phyloP scores from a whole-genome alignment of 2,329 filamentous ascomycete species.

The Cryoendolithus antarcticus region DNA sequence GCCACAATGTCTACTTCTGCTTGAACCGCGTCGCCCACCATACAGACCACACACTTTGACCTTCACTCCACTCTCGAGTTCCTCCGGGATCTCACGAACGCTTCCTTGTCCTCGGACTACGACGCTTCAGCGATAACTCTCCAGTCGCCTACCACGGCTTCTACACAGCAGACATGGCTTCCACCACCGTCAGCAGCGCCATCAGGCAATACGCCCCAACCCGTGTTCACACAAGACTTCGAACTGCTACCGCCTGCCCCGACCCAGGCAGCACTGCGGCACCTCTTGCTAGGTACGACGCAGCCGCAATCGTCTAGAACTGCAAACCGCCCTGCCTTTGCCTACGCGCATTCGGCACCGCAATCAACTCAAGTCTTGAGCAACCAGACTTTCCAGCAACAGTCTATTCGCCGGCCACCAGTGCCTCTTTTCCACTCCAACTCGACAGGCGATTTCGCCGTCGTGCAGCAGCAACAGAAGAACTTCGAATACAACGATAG shows the following conservation, averaged over 20 bases:
- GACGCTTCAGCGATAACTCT: conserved; percentile 51
- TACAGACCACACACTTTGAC: conserved; percentile 12
- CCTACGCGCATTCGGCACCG: conserved; percentile 51
- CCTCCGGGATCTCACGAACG: conserved; percentile 7
- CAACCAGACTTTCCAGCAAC: conserved; percentile 9
- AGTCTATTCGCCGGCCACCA: conserved; percentile 40
- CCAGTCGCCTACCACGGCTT: conserved; percentile 73
- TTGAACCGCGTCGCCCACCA: conserved; percentile 20
- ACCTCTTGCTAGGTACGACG: conserved; percentile 15
- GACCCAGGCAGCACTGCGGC: conserved; percentile 22
- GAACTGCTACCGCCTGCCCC: conserved; percentile 43
- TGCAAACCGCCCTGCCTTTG: conserved; percentile 35
- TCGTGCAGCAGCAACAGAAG: conserved; percentile 30
- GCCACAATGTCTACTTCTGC: conserved; percentile 22
- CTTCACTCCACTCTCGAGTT: conserved; percentile 13
- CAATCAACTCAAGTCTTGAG: conserved; percentile 13
- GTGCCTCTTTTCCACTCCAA: conserved; percentile 56
- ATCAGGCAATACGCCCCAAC: conserved; percentile 38
- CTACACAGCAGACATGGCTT: conserved; percentile 62
- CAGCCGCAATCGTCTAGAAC: conserved; percentile 45
- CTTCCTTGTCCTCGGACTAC: conserved; percentile 20
- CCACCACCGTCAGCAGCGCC: conserved; percentile 42
- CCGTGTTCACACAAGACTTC: conserved; percentile 52
- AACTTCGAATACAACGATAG: conserved; percentile 15
- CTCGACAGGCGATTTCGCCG: conserved; percentile 25